Evolutionary conservation across 1,284 basidiomycete genomes (phyloP), one percentile per base, ranked within the genome.

Genomic region (Hymenochaete sp.): DNA sequence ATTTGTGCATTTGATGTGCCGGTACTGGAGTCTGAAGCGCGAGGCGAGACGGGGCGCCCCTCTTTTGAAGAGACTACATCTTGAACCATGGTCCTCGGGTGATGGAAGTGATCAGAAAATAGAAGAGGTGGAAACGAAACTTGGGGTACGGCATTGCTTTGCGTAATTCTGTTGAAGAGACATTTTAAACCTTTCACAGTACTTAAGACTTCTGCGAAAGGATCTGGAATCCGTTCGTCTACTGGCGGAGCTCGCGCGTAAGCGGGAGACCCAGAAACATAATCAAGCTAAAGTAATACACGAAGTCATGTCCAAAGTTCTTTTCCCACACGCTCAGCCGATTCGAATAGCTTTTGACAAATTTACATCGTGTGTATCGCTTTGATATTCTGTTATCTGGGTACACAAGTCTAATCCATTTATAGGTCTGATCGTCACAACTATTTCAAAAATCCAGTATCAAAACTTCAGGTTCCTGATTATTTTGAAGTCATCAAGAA

Each of bases 1-100:
- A 26, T 87, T 95, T 44, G 66, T 98, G 3, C 75, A 81, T 41
- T 66, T 82, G 56, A 71, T 95, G 27, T 93, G 89, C 55, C 77
- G 82, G 55, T 99, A 97, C 60, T 99, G 95, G 95, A 97, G 93
- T 59, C 62, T 98, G 62, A 98, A 98, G 64, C 71, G 95, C 4
- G 93, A 98, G 62, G 88, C 80, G 0, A 75, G 95, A 49, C 68
- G 95, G 33, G 96, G 96, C 2, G 96, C 96, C 2, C 93, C 95
- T 2, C 63, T 98, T 42, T 66, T 99, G 55, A 98, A 98, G 64
- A 66, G 96, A 40, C 63, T 99, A 43, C 93, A 99, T 65, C 70
- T 98, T 25, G 95, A 98, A 68, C 96, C 95, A 0, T 98, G 95
- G 96, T 96, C 95, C 0, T 88, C 91, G 1, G 79, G 75, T 19